phyloP scores from a whole-genome alignment of 208 protist genomes.

The Leishmania mexicana region DNA sequence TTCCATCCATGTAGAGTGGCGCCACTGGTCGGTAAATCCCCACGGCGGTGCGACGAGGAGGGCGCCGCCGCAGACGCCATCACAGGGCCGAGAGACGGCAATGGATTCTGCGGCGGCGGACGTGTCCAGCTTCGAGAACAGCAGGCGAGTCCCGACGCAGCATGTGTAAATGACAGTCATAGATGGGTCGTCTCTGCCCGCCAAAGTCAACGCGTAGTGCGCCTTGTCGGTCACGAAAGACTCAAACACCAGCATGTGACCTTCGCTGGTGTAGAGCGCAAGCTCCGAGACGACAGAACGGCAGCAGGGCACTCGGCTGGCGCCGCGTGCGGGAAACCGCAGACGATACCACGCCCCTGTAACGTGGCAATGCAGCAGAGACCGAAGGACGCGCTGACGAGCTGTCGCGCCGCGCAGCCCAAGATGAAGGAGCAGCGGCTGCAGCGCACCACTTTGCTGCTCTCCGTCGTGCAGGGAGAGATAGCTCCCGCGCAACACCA shows the following conservation, averaged over 20 bases:
- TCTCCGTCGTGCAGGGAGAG: background rate
- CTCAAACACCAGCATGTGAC: slow-evolving; percentile 23
- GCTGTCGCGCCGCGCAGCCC: slow-evolving; percentile 15
- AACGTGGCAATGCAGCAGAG: slow-evolving; percentile 15
- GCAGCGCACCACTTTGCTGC: slow-evolving; percentile 7
- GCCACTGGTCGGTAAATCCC: slow-evolving; percentile 26
- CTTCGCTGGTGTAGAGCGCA: slow-evolving; percentile 15
- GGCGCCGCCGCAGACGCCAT: background rate
- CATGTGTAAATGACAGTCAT: slow-evolving; percentile 18
- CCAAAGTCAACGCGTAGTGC: no score
- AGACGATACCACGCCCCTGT: slow-evolving; percentile 20
- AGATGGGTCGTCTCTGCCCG: background rate
- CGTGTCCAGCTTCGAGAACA: background rate
- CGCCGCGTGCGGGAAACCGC: background rate
- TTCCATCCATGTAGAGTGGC: slow-evolving; percentile 24
- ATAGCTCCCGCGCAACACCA: slow-evolving; percentile 23
- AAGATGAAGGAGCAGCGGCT: slow-evolving; percentile 20
- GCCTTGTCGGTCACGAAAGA: background rate
- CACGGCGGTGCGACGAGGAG: slow-evolving; percentile 31
- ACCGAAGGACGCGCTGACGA: slow-evolving; percentile 7
- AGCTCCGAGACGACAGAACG: slow-evolving; percentile 7
- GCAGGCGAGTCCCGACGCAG: slow-evolving; percentile 17
- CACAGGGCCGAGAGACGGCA: background rate
- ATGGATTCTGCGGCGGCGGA: background rate
- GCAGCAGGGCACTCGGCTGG: background rate